phyloP scores from a whole-genome alignment of 257 asterid species.

The Capsicum baccatum region DNA sequence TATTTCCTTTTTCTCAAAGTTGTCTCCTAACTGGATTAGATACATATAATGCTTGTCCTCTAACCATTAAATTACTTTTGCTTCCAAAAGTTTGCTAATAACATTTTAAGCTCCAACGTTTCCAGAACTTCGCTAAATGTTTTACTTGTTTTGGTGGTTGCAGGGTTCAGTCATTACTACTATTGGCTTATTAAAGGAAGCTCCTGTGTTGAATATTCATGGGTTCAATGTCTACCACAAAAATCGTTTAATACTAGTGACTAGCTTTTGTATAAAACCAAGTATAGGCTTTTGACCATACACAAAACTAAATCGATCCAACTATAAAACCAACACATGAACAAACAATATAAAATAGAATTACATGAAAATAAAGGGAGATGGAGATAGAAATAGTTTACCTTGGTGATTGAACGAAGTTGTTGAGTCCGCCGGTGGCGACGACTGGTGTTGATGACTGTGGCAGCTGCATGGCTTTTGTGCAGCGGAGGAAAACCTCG shows the following conservation, averaged over 20 bases:
- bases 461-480: too few species aligned
- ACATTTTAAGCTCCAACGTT: slow-evolving; percentile 17
- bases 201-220: slow-evolving; percentile 77
- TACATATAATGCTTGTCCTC: slow-evolving; percentile 11
- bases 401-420: too few species aligned
- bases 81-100: neutral
- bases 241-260: slow-evolving; percentile 90
- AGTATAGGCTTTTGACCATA: too few species aligned
- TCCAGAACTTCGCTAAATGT: slow-evolving; percentile 13
- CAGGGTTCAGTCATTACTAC: slow-evolving; percentile 79
- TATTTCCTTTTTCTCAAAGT: slow-evolving; percentile 1
- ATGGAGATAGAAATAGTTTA: too few species aligned
- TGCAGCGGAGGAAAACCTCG: too few species aligned
- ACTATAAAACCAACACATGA: too few species aligned
- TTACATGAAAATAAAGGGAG: too few species aligned
- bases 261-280: slow-evolving; percentile 29
- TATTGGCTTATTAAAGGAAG: slow-evolving; percentile 90
- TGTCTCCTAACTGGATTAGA: neutral
- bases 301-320: too few species aligned
- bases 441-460: too few species aligned
- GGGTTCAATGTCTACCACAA: slow-evolving; percentile 98
- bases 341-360: too few species aligned
- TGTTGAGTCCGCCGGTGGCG: too few species aligned
- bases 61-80: slow-evolving; percentile 15
- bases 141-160: slow-evolving; percentile 15